Conservation (phyloP, 1,284 basidiomycete genomes). For the Cryptococcus sp. region DNA sequence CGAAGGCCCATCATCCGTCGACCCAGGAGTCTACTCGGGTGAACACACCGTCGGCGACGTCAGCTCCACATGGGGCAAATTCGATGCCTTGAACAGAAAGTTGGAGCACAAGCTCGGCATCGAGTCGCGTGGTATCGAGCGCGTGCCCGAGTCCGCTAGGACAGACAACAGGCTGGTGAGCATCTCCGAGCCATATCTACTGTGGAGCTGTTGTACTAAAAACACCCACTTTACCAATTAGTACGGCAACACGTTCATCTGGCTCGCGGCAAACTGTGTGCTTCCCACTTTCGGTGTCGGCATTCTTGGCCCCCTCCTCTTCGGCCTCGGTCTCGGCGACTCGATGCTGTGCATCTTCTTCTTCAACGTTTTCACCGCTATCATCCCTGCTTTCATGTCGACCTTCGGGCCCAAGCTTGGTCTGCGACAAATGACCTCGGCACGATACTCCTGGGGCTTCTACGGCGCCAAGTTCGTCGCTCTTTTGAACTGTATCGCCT, state of each 20-base stretch:
- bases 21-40: constrained; percentile 3
- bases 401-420: constrained; percentile 47
- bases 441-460: constrained; percentile 52
- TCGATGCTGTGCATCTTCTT: constrained; percentile 42
- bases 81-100: constrained; percentile 28
- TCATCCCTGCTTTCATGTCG: constrained; percentile 38
- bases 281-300: constrained; percentile 43
- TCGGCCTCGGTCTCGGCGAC: constrained; percentile 39
- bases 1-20: constrained; percentile 3
- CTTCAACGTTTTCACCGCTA: constrained; percentile 29
- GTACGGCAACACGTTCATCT: constrained; percentile 34
- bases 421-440: constrained; percentile 52
- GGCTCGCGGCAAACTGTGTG: constrained; percentile 42
- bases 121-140: constrained; percentile 47
- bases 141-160: constrained; percentile 34
- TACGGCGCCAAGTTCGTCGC: constrained; percentile 43
- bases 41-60: constrained; percentile 1
- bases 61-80: constrained; percentile 17
- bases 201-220: too few species aligned
- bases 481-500: constrained; percentile 44
- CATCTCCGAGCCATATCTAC: background rate
- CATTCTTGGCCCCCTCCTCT: constrained; percentile 36
- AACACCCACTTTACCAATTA: background rate
- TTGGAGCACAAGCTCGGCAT: constrained; percentile 36
- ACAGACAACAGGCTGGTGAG: constrained; percentile 31